A percentile compares a stretch with the other conserved stretches of the same genome.
These are phyloP conservation scores for Ceratobasidium sp. DNA, from an alignment of 1,284 basidiomycete species.

Conservation along the genomic window DNA sequence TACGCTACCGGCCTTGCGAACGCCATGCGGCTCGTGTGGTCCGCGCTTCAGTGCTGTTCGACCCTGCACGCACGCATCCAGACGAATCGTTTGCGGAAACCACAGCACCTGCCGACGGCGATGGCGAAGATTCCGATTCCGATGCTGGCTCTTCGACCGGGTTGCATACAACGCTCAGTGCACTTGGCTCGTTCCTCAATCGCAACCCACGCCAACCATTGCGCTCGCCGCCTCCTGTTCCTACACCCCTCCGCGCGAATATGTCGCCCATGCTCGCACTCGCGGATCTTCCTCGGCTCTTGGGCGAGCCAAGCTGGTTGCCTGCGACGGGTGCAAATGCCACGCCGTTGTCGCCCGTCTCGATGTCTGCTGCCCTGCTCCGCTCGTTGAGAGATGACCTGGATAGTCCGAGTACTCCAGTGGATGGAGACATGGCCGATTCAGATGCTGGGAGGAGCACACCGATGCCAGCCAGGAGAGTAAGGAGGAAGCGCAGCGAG, in stretches of 20 bases:
- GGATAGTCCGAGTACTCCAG: slow-evolving; percentile 16
- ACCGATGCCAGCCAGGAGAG: slow-evolving; percentile 19
- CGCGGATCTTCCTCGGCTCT: slow-evolving; percentile 23
- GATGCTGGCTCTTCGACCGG: slow-evolving; percentile 1
- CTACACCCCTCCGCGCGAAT: slow-evolving; percentile 1
- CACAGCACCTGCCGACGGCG: neutral
- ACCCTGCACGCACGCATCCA: slow-evolving; percentile 22
- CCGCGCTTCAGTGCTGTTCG: slow-evolving; percentile 26
- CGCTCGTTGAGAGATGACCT: slow-evolving; percentile 17
- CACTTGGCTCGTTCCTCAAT: slow-evolving; percentile 14
- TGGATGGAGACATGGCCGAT: slow-evolving; percentile 22
- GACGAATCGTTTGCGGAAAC: slow-evolving; percentile 22
- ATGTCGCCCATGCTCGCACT: slow-evolving; percentile 28
- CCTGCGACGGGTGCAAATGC: slow-evolving; percentile 30
- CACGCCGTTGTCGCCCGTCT: slow-evolving; percentile 31
- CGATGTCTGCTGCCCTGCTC: slow-evolving; percentile 14
- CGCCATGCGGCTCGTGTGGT: slow-evolving; percentile 21
- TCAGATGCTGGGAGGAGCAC: slow-evolving; percentile 31
- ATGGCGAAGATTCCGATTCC: slow-evolving; percentile 31
- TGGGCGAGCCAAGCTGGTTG: slow-evolving; percentile 8
- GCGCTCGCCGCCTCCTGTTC: slow-evolving; percentile 35
- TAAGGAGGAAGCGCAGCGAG: slow-evolving; percentile 30
- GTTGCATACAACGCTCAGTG: slow-evolving; percentile 11
- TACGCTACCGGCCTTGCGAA: slow-evolving; percentile 25
- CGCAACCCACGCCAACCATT: slow-evolving; percentile 18